Percentiles rank a stretch among this genome's conserved stretches.
These are phyloP conservation scores for Salix arbutifolia DNA, from an alignment of 345 rosid genomes.

Conservation along the genomic window DNA sequence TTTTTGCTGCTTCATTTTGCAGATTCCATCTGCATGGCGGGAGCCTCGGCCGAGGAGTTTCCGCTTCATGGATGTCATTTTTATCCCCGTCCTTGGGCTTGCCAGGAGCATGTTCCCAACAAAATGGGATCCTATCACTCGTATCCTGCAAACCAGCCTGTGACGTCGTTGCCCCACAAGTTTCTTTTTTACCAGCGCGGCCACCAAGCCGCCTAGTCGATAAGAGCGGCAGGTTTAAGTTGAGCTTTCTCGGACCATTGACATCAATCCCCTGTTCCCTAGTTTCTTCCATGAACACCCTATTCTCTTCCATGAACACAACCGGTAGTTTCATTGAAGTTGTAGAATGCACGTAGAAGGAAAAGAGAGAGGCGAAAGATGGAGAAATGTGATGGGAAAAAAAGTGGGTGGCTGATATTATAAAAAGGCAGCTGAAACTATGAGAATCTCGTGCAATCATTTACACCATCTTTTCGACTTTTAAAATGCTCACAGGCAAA, in stretches of 20 bases:
- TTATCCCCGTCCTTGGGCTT: slow-evolving; percentile 46
- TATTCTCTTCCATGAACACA: slow-evolving; percentile 1
- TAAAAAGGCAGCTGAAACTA: slow-evolving; percentile 28
- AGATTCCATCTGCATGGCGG: slow-evolving; percentile 56
- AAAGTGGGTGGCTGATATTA: slow-evolving; percentile 28
- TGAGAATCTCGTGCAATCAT: slow-evolving; percentile 53
- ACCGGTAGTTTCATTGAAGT: neutral
- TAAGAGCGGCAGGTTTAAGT: slow-evolving; percentile 68
- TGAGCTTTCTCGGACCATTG: slow-evolving; percentile 47
- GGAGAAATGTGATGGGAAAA: neutral
- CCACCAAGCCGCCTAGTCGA: slow-evolving; percentile 50
- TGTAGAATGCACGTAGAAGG: neutral
- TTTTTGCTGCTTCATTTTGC: neutral
- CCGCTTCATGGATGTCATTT: slow-evolving; percentile 21
- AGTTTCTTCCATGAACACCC: slow-evolving; percentile 15
- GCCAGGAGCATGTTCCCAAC: slow-evolving; percentile 86
- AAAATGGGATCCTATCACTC: slow-evolving; percentile 57
- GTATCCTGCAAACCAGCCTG: slow-evolving; percentile 16
- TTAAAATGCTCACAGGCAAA: slow-evolving; percentile 39
- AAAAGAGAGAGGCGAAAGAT: slow-evolving; percentile 7
- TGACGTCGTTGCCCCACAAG: slow-evolving; percentile 12
- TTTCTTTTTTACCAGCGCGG: slow-evolving; percentile 17
- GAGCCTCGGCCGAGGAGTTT: slow-evolving; percentile 60
- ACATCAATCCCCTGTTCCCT: slow-evolving; percentile 26
- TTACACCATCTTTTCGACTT: slow-evolving; percentile 33